Evolutionary conservation across 2,329 filamentous ascomycete species (phyloP), one percentile per base, ranked within the genome.

Genomic region (Chaetomiaceae sp.): DNA sequence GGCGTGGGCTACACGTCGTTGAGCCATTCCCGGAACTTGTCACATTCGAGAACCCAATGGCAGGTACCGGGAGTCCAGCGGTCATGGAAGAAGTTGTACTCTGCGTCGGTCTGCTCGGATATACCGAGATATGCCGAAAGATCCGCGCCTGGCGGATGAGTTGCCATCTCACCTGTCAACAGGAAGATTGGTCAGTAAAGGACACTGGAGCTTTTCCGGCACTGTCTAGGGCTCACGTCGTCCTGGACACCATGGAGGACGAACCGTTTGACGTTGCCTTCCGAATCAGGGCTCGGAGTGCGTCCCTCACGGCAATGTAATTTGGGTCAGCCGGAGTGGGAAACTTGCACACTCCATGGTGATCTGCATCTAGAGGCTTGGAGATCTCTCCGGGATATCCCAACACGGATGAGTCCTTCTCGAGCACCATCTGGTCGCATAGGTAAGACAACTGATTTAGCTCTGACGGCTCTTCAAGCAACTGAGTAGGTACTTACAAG

Each of bases 321-420:
- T 71, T 70, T 0, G 70, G 53, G 51, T 76, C 73, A 0, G 62
- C 12, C 2, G 53, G 64, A 11, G 62, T 64, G 8, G 61, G 53
- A 47, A 67, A 77, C 50, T 76, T 76, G 65, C 71, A 75, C 8
- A 75, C 66, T 1, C 61, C 58, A 37, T 71, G 70, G 48, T 76
- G 74, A 49, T 76, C 69, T 8, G 73, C 72, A 52, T 66, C 56
- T 31, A 78, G 59, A 3, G 66, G 56, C 36, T 62, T 68, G 1
- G 69, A 69, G 1, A 64, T 64, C 58, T 78, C 75, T 3, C 64
- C 64, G 0, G 65, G 66, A 53, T 74, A 76, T 1, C 72, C 74
- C 3, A 77, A 65, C 0, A 70, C 63, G 0, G 75, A 67, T 0
- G 74, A 75, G 4, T 75, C 69, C 14, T 68, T 69, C 11, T 55